Evolutionary conservation across 768 basidiomycete genomes (phyloP).

Genomic region (Russula ochroleuca): DNA sequence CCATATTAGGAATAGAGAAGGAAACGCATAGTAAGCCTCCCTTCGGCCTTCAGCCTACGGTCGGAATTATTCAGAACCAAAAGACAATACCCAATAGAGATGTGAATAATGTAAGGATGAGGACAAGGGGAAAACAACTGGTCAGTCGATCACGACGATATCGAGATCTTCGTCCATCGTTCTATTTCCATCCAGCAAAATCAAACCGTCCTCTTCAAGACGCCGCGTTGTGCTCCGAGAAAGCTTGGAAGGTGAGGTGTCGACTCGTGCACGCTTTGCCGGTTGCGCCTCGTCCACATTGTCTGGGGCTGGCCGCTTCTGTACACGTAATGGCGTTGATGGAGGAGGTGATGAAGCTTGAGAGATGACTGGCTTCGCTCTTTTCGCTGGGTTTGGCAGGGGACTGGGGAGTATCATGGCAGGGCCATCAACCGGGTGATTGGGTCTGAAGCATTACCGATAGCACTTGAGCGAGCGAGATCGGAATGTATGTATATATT

Average conservation of each 20-base stretch:
- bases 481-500: background rate
- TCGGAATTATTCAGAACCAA: background rate
- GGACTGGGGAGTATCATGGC: conserved; percentile 63
- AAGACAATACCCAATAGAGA: conserved; percentile 19
- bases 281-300: conserved; percentile 54
- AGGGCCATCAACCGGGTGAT: conserved; percentile 49
- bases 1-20: too few species aligned
- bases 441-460: conserved; percentile 40
- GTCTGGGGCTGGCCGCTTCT: conserved; percentile 57
- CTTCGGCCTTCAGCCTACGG: too few species aligned
- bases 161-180: conserved; percentile 48
- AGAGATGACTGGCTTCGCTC: conserved; percentile 32
- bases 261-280: conserved; percentile 50
- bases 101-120: conserved; percentile 19
- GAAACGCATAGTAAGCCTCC: too few species aligned
- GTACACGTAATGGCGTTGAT: conserved; percentile 43
- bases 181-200: conserved; percentile 61
- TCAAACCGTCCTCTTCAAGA: conserved; percentile 70
- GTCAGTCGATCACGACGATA: conserved; percentile 53
- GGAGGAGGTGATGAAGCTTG: conserved; percentile 40
- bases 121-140: background rate
- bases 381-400: conserved; percentile 52
- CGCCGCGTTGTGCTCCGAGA: conserved; percentile 62
- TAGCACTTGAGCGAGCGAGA: background rate
- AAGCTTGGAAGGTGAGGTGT: conserved; percentile 25